These are phyloP conservation scores for Dendrocalamus sinicus DNA, from an alignment of 176 grass and related monocot species.

Conservation along the genomic window DNA sequence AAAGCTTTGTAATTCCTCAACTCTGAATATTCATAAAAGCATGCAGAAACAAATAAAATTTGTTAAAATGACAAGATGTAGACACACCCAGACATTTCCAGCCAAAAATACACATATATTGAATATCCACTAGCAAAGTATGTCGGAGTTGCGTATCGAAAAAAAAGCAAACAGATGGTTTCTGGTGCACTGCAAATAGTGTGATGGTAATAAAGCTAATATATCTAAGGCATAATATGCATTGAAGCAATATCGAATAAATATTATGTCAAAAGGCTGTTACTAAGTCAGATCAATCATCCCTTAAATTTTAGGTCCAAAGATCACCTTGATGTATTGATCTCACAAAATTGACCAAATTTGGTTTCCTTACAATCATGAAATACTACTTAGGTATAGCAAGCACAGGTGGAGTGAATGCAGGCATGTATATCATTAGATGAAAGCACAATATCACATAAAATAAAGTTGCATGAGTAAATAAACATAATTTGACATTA, in stretches of 20 bases:
- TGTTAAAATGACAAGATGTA: background rate
- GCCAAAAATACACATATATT: background rate
- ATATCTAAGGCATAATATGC: background rate
- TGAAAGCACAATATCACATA: background rate
- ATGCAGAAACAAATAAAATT: background rate
- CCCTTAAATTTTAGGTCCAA: background rate
- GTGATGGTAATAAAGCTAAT: background rate
- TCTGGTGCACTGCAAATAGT: background rate
- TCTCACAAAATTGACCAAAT: background rate
- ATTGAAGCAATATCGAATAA: background rate
- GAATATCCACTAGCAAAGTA: background rate
- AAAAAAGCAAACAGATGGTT: background rate
- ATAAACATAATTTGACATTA: background rate
- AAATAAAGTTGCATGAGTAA: background rate
- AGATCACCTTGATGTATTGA: background rate
- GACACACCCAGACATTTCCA: background rate
- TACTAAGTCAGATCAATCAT: too few relatives aligned
- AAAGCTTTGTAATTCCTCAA: background rate
- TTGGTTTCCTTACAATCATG: background rate
- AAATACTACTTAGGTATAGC: background rate
- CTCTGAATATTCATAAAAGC: constrained; percentile 18
- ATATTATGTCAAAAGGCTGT: background rate
- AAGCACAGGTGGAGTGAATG: background rate
- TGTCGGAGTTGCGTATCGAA: background rate
- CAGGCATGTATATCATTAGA: background rate